Conservation (phyloP, 2,329 filamentous ascomycete genomes). For the Coleophoma crateriformis region DNA sequence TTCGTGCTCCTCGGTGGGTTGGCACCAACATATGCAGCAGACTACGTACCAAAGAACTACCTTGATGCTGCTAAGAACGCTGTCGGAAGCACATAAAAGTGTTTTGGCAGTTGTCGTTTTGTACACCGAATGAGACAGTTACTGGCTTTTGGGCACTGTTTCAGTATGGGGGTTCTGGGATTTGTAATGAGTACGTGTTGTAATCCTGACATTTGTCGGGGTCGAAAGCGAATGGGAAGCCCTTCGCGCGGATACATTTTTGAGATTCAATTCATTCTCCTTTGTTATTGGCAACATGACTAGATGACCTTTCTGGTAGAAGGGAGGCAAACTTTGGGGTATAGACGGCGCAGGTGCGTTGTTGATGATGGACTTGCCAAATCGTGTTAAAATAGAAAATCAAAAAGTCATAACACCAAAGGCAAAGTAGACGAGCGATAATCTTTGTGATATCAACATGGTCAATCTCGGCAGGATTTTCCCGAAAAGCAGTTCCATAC, state of each 20-base stretch:
- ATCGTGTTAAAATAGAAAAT: too few species aligned
- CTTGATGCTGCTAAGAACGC: conserved; percentile 23
- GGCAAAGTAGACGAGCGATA: too few species aligned
- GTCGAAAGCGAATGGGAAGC: not conserved
- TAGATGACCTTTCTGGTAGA: too few species aligned
- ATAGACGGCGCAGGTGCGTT: too few species aligned
- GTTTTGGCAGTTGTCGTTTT: not conserved
- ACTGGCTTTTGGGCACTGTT: not conserved
- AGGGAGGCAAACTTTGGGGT: too few species aligned
- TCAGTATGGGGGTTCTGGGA: not conserved
- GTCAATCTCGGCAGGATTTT: too few species aligned
- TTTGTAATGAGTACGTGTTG: not conserved
- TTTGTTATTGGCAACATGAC: not conserved
- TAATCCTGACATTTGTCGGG: not conserved
- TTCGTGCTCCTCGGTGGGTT: conserved; percentile 67
- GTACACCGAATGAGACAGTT: not conserved
- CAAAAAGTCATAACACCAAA: too few species aligned
- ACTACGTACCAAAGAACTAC: conserved; percentile 40
- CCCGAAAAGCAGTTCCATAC: too few species aligned
- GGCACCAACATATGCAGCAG: conserved; percentile 53
- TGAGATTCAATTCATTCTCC: not conserved
- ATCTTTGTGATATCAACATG: too few species aligned
- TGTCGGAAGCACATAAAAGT: conserved; percentile 7
- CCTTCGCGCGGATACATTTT: not conserved
- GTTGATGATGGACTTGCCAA: too few species aligned